Base-by-base conservation (phyloP, 495 filamentous ascomycete genomes). In the Letharia columbiana region DNA sequence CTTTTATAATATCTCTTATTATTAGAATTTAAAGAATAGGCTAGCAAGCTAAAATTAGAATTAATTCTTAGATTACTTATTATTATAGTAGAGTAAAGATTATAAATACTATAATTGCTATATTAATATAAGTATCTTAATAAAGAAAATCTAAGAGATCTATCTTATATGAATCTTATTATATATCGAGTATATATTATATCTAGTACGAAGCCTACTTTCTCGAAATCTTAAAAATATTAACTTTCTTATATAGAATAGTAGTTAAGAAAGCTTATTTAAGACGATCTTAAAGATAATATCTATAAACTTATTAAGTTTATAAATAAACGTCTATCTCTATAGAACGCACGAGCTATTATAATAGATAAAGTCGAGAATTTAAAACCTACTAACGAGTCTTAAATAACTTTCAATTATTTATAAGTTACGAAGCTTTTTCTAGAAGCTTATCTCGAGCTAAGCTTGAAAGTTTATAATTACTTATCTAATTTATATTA, bases 341-440 rank as follows among this genome's bases (percentile, higher is more conserved):
- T n/a, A 3, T 59, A 20, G 1, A 35, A 59, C 2, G 33, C 33
- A 20, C 28, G 57, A 0, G 35, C 57, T 3, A 33, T 59, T 15
- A n/a, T 59, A 3, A 20, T 59, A 9, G 33, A 41, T 44, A 65
- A 56, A 20, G 12, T 41, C 42, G 41, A 65, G 18, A 44, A 65
- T 3, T 15, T 6, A 0, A 33, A 31, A 12, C 11, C 13, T 13
- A 40, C 40, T 4, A 4, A 65, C 28, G 44, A 65, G 20, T 17
- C 31, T 33, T 6, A 23, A 6, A 58, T 65, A 20, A 65, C 20
- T 12, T 42, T 65, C 23, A 33, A 65, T 11, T 65, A 65, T 7
- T 65, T 5, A 1, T 13, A 18, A 3, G 28, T 64, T 3, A 54
- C 4, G 4, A 18, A 64, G 11, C 15, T 37, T 8, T 1, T 39